Percentiles rank a stretch among this genome's conserved stretches.
Evolutionary conservation across 2,329 filamentous ascomycete species (phyloP).

Genomic region (Lanzia echinophila): DNA sequence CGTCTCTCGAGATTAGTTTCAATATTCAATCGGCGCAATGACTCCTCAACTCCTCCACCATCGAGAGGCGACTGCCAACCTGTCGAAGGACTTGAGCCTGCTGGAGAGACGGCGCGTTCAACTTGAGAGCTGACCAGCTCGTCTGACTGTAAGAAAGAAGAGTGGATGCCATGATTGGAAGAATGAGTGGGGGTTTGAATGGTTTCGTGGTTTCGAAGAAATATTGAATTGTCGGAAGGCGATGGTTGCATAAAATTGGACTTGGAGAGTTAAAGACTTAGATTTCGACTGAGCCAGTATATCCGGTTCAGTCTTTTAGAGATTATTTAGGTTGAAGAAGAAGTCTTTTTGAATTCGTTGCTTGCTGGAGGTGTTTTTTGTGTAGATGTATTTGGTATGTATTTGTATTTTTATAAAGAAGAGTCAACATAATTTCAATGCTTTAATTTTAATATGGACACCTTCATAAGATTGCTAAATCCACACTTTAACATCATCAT

Average conservation of each 20-base stretch:
- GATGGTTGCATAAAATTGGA: constrained; percentile 60
- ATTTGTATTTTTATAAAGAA: too few relatives aligned
- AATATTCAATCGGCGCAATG: constrained; percentile 47
- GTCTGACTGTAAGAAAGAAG: constrained; percentile 36
- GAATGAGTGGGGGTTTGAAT: constrained; percentile 29
- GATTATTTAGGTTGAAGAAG: constrained; percentile 7
- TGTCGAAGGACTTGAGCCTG: constrained; percentile 22
- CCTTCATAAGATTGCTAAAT: too few relatives aligned
- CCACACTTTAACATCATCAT: too few relatives aligned
- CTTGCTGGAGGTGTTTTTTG: not conserved
- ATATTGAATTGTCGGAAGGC: constrained; percentile 42
- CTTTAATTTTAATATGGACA: too few relatives aligned
- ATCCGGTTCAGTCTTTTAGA: constrained; percentile 29
- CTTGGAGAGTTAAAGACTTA: constrained; percentile 20
- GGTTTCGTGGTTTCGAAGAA: constrained; percentile 34
- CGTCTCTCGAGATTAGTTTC: constrained; percentile 23
- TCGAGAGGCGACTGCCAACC: constrained; percentile 17
- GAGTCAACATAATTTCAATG: too few relatives aligned
- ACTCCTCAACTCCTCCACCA: constrained; percentile 43
- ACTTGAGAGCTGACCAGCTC: constrained; percentile 31
- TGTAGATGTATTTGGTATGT: too few relatives aligned
- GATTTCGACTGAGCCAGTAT: constrained; percentile 30
- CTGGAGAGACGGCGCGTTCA: constrained; percentile 11
- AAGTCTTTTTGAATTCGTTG: constrained; percentile 5
- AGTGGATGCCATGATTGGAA: constrained; percentile 52